A percentile compares a stretch with the other conserved stretches of the same genome.
Conservation (phyloP, 495 filamentous ascomycete species). For the Ramalina intermedia region DNA sequence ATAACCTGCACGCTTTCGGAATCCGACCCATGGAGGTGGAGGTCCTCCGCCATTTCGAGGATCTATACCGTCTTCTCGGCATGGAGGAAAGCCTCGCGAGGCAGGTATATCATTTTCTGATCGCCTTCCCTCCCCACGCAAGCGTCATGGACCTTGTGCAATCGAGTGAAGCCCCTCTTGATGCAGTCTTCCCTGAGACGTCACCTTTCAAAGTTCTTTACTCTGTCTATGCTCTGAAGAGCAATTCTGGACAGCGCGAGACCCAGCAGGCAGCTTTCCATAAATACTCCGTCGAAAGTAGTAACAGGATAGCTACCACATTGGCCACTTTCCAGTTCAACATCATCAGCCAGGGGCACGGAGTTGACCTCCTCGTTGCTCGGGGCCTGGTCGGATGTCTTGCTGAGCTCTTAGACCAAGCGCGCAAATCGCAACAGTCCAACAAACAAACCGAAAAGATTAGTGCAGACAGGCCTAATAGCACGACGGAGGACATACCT, state of each 20-base stretch:
- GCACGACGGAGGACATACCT: constrained; percentile 1
- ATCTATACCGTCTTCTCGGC: constrained; percentile 67
- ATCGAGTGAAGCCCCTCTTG: constrained; percentile 34
- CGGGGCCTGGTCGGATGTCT: constrained; percentile 18
- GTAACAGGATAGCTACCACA: constrained; percentile 26
- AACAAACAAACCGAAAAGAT: background rate
- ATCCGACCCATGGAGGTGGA: constrained; percentile 50
- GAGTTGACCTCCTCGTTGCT: constrained; percentile 8
- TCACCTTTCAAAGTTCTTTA: constrained; percentile 66
- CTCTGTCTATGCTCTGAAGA: constrained; percentile 47
- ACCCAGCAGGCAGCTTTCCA: background rate
- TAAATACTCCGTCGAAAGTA: constrained; percentile 27
- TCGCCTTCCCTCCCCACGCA: constrained; percentile 56
- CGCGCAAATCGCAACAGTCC: background rate
- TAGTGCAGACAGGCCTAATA: background rate
- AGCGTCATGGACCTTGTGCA: constrained; percentile 44
- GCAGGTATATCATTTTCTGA: constrained; percentile 60
- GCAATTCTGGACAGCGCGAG: too few species aligned
- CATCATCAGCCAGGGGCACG: constrained; percentile 2
- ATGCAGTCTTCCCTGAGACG: constrained; percentile 48
- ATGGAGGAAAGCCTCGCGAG: constrained; percentile 59
- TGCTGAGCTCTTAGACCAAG: constrained; percentile 20
- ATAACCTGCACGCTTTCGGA: constrained; percentile 19
- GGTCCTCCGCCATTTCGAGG: constrained; percentile 71
- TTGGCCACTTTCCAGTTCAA: constrained; percentile 18